These are phyloP conservation scores for Ilex paraguariensis DNA, from an alignment of 305 asterid species.

Conservation along the genomic window DNA sequence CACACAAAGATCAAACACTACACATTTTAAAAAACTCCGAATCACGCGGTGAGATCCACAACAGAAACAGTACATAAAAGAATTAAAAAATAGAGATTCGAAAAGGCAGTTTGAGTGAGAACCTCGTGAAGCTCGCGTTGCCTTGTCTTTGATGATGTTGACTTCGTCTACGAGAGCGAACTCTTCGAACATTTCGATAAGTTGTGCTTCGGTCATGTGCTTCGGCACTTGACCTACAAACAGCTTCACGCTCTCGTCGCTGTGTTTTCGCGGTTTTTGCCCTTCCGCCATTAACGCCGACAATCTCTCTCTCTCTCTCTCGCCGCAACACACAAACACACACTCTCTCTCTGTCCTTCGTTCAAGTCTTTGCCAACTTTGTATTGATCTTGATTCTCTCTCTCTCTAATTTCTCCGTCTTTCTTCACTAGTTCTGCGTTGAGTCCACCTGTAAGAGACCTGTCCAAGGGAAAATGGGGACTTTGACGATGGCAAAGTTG, in stretches of 20 bases:
- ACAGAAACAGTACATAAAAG: slow-evolving; percentile 2
- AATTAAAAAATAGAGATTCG: slow-evolving; percentile 22
- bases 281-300: slow-evolving; percentile 63
- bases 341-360: slow-evolving; percentile 13
- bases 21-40: slow-evolving; percentile 13
- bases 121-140: slow-evolving; percentile 81
- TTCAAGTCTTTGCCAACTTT: too few species aligned
- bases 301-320: not conserved
- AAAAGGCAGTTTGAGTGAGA: not conserved
- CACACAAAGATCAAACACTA: slow-evolving; percentile 7
- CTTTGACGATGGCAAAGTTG: slow-evolving; percentile 36
- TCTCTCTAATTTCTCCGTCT: not conserved
- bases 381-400: not conserved
- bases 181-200: slow-evolving; percentile 57
- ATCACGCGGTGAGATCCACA: slow-evolving; percentile 50
- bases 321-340: not conserved
- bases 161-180: slow-evolving; percentile 72
- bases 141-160: slow-evolving; percentile 80
- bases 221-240: slow-evolving; percentile 92
- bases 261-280: slow-evolving; percentile 20
- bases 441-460: slow-evolving; percentile 16
- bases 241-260: slow-evolving; percentile 75
- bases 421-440: slow-evolving; percentile 18
- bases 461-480: slow-evolving; percentile 27
- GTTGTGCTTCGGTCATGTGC: slow-evolving; percentile 71